Conservation (phyloP, 805 yeast genomes). For the Kluyveromyces nonfermentans region DNA sequence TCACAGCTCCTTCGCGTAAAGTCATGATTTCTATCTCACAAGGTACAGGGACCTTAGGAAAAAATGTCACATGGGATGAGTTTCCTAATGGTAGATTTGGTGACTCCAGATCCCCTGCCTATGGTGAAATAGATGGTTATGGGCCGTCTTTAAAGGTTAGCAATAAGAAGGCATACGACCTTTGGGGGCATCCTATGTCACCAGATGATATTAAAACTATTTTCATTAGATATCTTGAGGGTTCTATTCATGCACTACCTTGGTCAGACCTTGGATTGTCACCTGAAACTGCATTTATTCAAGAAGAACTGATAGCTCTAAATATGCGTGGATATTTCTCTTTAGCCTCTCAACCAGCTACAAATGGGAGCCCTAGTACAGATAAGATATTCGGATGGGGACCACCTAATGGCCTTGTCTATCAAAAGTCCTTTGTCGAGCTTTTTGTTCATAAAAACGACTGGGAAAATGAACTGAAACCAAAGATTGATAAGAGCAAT, state of each 20-base stretch:
- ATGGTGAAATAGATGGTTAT: slow-evolving; percentile 96
- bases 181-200: slow-evolving; percentile 74
- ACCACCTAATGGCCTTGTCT: slow-evolving; percentile 76
- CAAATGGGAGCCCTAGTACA: slow-evolving; percentile 65
- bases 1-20: slow-evolving; percentile 38
- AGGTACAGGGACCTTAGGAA: slow-evolving; percentile 76
- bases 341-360: slow-evolving; percentile 92
- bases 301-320: slow-evolving; percentile 76
- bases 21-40: slow-evolving; percentile 67
- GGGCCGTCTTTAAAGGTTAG: slow-evolving; percentile 83
- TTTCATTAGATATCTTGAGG: slow-evolving; percentile 64
- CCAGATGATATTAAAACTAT: slow-evolving; percentile 51
- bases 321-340: slow-evolving; percentile 74
- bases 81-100: slow-evolving; percentile 94
- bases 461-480: slow-evolving; percentile 52
- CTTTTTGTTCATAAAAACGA: slow-evolving; percentile 64
- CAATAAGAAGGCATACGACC: slow-evolving; percentile 51
- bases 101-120: slow-evolving; percentile 91
- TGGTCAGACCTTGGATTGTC: slow-evolving; percentile 85
- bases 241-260: slow-evolving; percentile 71
- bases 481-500: slow-evolving; percentile 36
- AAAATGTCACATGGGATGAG: slow-evolving; percentile 95
- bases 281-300: slow-evolving; percentile 87
- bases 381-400: slow-evolving; percentile 98
- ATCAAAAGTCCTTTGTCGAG: slow-evolving; percentile 91